Evolutionary conservation across 1,284 basidiomycete genomes (phyloP), one percentile per base, ranked within the genome.

Genomic region (Ceratobasidium sp.): DNA sequence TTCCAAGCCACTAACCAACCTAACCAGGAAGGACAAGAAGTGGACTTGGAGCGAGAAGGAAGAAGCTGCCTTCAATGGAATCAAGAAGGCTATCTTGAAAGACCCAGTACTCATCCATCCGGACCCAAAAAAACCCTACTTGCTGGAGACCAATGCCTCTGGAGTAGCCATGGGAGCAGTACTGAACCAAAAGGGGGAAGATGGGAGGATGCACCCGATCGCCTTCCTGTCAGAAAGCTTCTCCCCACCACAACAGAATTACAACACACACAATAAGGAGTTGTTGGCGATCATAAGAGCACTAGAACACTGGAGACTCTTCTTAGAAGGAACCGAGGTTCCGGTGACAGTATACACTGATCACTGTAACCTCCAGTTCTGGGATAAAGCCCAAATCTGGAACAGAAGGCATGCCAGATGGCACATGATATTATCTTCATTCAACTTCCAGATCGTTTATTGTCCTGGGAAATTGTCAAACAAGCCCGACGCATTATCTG

Each of bases 201-300:
- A 70, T 29, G 34, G 52, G 3, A 43, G 25, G n/a, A 37, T 59
- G 22, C 52, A 65, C 8, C 74, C 74, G 9, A 52, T 76, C 3
- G 51, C 46, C 0, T 67, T 56, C 54, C 37, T 74, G 59, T 74
- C 71, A 1, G 6, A 64, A 51, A 61, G 34, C 22, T 64, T 74
- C 43, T 15, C 57, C 19, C 64, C 78, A 0, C 80, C 84, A 1
- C 81, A 86, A 66, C 65, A 76, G 1, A 85, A 85, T 76, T 85
- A 83, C 77, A 76, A 75, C 11, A 81, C 81, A 29, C 25, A 29
- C 25, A 29, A 29, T 80, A 29, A 29, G 25, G 1, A 29, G 25
- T 29, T 0, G 25, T 29, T 29, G 82, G 80, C 71, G 0, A 64
- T 74, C n/a, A 64, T 74, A 22, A 7, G 25, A 4, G 34, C 71